phyloP scores from a whole-genome alignment of 2,329 filamentous ascomycete species.

The Fusarium devonianum region DNA sequence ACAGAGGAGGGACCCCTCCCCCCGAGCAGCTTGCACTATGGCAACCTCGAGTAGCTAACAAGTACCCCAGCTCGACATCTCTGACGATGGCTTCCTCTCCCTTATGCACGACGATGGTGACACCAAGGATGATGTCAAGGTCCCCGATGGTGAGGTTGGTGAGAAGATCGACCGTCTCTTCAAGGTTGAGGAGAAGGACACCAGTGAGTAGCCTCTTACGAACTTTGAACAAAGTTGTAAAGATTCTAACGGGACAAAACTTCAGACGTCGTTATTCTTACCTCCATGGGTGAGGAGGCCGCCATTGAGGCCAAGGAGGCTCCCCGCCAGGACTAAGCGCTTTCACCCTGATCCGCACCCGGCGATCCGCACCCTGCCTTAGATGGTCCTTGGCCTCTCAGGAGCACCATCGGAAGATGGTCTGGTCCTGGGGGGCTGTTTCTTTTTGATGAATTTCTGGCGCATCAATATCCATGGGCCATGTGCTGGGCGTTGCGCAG shows the following conservation, averaged over 20 bases:
- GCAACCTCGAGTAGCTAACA: conserved; percentile 27
- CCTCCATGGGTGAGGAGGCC: conserved; percentile 94
- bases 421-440: conserved; percentile 40
- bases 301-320: conserved; percentile 96
- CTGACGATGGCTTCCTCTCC: conserved; percentile 92
- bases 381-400: conserved; percentile 40
- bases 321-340: conserved; percentile 54
- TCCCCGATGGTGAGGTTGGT: conserved; percentile 89
- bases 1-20: conserved; percentile 31
- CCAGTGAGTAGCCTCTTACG: conserved; percentile 70
- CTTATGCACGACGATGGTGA: conserved; percentile 88
- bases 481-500: conserved; percentile 52
- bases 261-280: conserved; percentile 87
- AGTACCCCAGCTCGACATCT: conserved; percentile 78
- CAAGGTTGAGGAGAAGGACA: conserved; percentile 85
- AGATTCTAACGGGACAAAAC: conserved; percentile 18
- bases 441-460: conserved; percentile 47
- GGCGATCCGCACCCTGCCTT: conserved; percentile 35
- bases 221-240: not conserved
- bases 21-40: conserved; percentile 17
- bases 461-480: conserved; percentile 48
- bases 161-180: conserved; percentile 86
- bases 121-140: conserved; percentile 93
- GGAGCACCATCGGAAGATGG: conserved; percentile 33
- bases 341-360: too few relatives aligned